Evolutionary conservation across 371 early-diverging fungal genomes (phyloP).

Genomic region (Zancudomyces culisetae): DNA sequence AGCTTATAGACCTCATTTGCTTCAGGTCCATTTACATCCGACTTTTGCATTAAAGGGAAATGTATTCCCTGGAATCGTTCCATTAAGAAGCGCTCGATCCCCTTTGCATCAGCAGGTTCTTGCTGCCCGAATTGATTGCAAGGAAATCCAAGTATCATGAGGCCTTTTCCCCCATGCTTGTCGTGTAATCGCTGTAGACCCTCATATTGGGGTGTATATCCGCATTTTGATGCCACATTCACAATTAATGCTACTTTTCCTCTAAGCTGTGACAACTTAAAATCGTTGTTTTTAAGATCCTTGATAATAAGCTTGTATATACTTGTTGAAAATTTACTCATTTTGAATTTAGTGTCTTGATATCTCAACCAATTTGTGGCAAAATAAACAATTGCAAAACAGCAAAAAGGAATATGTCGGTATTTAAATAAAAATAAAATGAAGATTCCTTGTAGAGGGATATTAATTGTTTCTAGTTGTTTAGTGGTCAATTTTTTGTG

Average conservation of each 20-base stretch:
- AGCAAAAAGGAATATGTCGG: too few relatives aligned
- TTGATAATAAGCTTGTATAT: conserved; percentile 32
- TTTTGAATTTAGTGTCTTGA: too few relatives aligned
- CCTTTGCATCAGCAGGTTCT: conserved; percentile 38
- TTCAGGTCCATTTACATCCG: conserved; percentile 67
- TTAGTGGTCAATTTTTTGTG: too few relatives aligned
- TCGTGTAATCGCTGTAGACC: conserved; percentile 64
- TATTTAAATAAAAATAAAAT: too few relatives aligned
- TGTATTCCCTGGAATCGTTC: conserved; percentile 45
- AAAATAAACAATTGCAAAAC: too few relatives aligned
- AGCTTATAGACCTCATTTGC: conserved; percentile 52
- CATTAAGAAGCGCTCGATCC: conserved; percentile 45
- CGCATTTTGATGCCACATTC: conserved; percentile 61
- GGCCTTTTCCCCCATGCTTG: conserved; percentile 55
- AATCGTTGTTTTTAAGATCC: conserved; percentile 27
- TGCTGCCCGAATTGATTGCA: conserved; percentile 77
- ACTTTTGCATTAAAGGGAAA: conserved; percentile 70
- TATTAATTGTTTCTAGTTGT: too few relatives aligned
- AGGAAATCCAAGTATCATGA: conserved; percentile 64
- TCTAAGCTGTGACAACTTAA: conserved; percentile 28
- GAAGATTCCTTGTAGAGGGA: too few relatives aligned
- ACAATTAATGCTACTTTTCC: conserved; percentile 43
- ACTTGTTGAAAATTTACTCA: background rate
- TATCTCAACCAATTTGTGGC: too few relatives aligned
- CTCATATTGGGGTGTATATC: conserved; percentile 71